Evolutionary conservation across 2,329 filamentous ascomycete species (phyloP).

Genomic region (Fusarium musae): DNA sequence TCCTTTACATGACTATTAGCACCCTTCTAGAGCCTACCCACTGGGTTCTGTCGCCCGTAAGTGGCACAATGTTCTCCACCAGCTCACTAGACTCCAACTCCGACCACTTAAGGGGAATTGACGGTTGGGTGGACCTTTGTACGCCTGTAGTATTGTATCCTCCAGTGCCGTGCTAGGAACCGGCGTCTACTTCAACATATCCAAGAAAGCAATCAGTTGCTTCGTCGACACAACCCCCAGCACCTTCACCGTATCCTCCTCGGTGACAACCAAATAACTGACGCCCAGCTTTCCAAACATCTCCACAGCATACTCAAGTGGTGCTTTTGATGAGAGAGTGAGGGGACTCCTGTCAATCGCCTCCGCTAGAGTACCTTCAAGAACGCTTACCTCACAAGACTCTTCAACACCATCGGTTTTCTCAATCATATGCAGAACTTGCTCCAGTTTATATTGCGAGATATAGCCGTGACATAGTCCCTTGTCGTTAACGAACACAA

Average conservation of each 20-base stretch:
- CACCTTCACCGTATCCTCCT: conserved; percentile 13
- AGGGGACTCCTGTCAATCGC: conserved; percentile 8
- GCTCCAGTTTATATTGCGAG: neutral
- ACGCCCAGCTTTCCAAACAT: conserved; percentile 15
- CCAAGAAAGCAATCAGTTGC: conserved; percentile 2
- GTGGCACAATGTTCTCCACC: too few species aligned
- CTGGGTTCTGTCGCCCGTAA: too few species aligned
- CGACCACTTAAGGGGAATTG: too few species aligned
- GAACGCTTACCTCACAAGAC: neutral
- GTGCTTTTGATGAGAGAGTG: neutral
- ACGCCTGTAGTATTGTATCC: too few species aligned
- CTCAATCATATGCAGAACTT: neutral
- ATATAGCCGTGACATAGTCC: conserved; percentile 9
- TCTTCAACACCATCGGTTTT: neutral
- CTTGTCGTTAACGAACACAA: conserved; percentile 3
- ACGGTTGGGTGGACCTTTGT: too few species aligned
- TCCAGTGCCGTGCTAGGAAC: too few species aligned
- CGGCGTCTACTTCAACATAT: neutral
- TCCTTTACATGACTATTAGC: conserved; percentile 42
- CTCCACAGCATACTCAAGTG: conserved; percentile 25
- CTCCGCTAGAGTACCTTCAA: neutral
- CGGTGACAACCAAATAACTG: neutral
- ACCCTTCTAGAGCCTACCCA: too few species aligned
- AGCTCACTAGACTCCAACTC: too few species aligned
- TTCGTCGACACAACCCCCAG: conserved; percentile 3